Conservation (phyloP, 768 basidiomycete species). For the Auriscalpium vulgare region DNA sequence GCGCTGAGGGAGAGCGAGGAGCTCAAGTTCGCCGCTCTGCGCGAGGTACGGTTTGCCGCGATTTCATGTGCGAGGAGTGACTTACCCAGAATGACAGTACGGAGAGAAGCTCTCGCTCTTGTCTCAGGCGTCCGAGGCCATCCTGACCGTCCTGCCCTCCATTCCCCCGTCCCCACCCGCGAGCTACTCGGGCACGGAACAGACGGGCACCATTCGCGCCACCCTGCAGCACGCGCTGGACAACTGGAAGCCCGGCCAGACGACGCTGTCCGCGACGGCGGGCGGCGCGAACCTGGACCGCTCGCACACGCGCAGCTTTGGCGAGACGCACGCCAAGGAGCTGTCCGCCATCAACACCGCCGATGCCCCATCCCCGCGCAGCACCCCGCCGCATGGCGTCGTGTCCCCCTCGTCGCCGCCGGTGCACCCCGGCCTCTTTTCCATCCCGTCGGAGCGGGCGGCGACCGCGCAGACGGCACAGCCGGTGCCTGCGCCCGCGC, state of each 20-base stretch:
- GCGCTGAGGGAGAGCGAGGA: slow-evolving; percentile 68
- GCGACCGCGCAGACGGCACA: slow-evolving; percentile 1
- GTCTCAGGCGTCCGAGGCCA: slow-evolving; percentile 59
- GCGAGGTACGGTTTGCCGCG: slow-evolving; percentile 44
- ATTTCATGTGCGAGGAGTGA: slow-evolving; percentile 4
- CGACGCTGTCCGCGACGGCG: slow-evolving; percentile 33
- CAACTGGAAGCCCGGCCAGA: slow-evolving; percentile 63
- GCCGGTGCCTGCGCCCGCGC: slow-evolving; percentile 2
- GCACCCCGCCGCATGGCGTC: slow-evolving; percentile 23
- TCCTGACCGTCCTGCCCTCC: slow-evolving; percentile 54
- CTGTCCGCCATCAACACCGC: slow-evolving; percentile 46
- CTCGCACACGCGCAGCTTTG: slow-evolving; percentile 76
- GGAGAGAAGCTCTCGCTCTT: slow-evolving; percentile 73
- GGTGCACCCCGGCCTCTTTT: neutral
- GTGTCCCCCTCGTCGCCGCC: slow-evolving; percentile 39
- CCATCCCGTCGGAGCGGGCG: too few species aligned
- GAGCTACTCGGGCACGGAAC: slow-evolving; percentile 55
- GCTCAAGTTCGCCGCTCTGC: slow-evolving; percentile 72
- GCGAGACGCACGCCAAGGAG: slow-evolving; percentile 75
- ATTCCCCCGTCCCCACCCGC: slow-evolving; percentile 49
- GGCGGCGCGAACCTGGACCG: slow-evolving; percentile 48
- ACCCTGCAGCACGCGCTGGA: slow-evolving; percentile 74
- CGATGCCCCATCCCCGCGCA: slow-evolving; percentile 5
- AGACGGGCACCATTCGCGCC: slow-evolving; percentile 63
- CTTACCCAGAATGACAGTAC: slow-evolving; percentile 37